Evolutionary conservation across 1,284 basidiomycete species (phyloP), one percentile per base, ranked within the genome.

Genomic region (Hymenochaete sp.): DNA sequence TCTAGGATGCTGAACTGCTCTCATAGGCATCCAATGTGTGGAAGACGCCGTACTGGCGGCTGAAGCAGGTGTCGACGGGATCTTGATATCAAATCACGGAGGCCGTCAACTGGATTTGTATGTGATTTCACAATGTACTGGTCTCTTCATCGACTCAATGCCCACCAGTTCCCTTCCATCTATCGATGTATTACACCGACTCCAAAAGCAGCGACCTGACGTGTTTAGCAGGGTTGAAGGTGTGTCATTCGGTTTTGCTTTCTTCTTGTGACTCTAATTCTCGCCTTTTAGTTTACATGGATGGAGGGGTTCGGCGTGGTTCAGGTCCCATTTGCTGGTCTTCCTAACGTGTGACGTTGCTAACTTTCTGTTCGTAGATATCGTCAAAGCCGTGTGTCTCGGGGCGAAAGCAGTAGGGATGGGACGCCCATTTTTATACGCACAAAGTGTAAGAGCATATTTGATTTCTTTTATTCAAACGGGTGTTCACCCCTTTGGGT

Each of bases 41-140:
- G 78, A 81, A 77, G 83, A 87, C 60, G 92, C 90, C 1, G 79
- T 96, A 4, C 71, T 90, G 45, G 93, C 93, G 16, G 82, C 77
- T n/a, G 85, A 96, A 57, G 77, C 79, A 10, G 90, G 92, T 3
- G 77, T 85, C 14, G 82, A 89, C 51, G 93, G 89, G 4, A 85
- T 97, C 45, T 72, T 96, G 22, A 63, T 92, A n/a, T 89, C 87
- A 3, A 96, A 96, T 56, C 92, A 95, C 56, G 91, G 90, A 49
- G 80, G 81, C 38, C 78, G 92, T 36, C 90, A 95, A 64, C 67
- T 93, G 37, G 82, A 87, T 51, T 87, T 76, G 83, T 85, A 58
- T 61, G 74, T 59, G n/a, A 3, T 8, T 33, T 35, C 2, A 27
- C 33, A 28, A 0, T 16, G 36, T 24, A 19, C 13, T 6, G 8